Evolutionary conservation across 116 monocot genomes (phyloP), one percentile per base, ranked within the genome.

Genomic region (Cymodocea nodosa): DNA sequence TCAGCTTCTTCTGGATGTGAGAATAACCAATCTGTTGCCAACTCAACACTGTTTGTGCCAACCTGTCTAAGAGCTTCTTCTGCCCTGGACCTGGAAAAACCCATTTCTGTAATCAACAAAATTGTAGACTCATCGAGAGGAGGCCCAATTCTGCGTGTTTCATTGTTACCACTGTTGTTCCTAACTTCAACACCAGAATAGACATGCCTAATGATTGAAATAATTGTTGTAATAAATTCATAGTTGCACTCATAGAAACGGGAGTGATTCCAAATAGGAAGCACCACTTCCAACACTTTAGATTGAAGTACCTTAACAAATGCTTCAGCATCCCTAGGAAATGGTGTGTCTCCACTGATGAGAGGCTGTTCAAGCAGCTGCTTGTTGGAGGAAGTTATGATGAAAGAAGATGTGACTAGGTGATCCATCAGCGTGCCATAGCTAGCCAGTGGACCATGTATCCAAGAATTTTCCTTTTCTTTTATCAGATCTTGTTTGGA

Each of bases 21-120:
- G 57, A 92, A 92, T 50, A 99, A 74, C 99, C 99, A 99, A 74
- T 99, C 99, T 56, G 86, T 89, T 59, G 99, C 99, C 56, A 87
- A 71, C 78, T 89, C 99, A 60, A 99, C 99, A 85, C 86, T 99
- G 59, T 99, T 99, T 30, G 83, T 77, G 54, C 99, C 87, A 24
- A 88, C 92, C 62, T 99, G 99, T 58, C 89, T 82, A 11, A 99
- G 62, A 52, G 99, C 99, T 67, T 99, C 99, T 76, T 99, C 99
- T 17, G 99, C 99, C 70, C 99, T 78, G 20, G 89, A 73, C 22
- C 93, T 78, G 55, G 99, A 75, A 75, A 99, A 99, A 0, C 99
- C 99, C 99, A 99, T 99, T 62, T 99, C 99, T 17, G 89, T 79
- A 35, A 99, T 92, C 77, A 91, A 58, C 50, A 86, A 75, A 78